phyloP scores from a whole-genome alignment of 257 asterid genomes.

The Striga asiatica region DNA sequence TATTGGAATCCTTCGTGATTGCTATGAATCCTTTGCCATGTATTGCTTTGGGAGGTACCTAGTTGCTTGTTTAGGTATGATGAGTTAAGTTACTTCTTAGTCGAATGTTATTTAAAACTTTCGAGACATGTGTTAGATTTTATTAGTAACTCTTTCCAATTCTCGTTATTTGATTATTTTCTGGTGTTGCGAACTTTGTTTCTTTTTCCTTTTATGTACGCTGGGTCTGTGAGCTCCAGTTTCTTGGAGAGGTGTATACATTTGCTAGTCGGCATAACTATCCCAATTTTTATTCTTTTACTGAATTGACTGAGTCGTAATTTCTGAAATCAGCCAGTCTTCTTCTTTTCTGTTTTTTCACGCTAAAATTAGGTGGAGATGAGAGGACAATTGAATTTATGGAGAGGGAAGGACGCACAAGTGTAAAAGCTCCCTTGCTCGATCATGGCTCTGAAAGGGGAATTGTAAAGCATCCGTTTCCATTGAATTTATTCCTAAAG shows the following conservation, averaged over 20 bases:
- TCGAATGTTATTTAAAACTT: neutral
- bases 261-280: slow-evolving; percentile 11
- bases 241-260: slow-evolving; percentile 6
- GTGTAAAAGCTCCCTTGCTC: slow-evolving; percentile 56
- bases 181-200: neutral
- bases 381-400: slow-evolving; percentile 76
- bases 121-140: neutral
- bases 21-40: slow-evolving; percentile 99
- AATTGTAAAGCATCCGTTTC: slow-evolving; percentile 76
- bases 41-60: slow-evolving; percentile 99
- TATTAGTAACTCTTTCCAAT: neutral
- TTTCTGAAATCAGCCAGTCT: neutral
- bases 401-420: slow-evolving; percentile 88
- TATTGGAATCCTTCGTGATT: slow-evolving; percentile 86
- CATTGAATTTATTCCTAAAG: slow-evolving; percentile 62
- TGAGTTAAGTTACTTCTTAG: slow-evolving; percentile 11
- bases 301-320: slow-evolving; percentile 1
- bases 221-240: neutral
- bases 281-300: slow-evolving; percentile 7
- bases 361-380: slow-evolving; percentile 65
- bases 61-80: slow-evolving; percentile 87
- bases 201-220: neutral
- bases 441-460: slow-evolving; percentile 80
- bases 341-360: slow-evolving; percentile 7
- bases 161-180: neutral